Evolutionary conservation across 2,329 filamentous ascomycete genomes (phyloP).

Genomic region (Fusarium sublunatum): DNA sequence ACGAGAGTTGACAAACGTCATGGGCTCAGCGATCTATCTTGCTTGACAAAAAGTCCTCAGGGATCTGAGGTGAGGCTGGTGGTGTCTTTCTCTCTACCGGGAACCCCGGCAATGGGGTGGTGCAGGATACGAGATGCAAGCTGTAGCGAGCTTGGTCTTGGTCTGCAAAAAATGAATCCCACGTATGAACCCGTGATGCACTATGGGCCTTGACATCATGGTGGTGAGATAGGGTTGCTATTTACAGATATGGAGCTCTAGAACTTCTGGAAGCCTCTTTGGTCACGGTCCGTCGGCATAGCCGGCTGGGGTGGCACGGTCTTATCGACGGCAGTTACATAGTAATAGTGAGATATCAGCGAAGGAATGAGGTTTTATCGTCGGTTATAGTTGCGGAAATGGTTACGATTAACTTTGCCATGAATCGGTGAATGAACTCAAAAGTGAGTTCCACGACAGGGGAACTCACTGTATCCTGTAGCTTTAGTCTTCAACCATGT

Average conservation of each 20-base stretch:
- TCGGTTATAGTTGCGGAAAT: no score
- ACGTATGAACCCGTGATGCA: slow-evolving; percentile 19
- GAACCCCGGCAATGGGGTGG: slow-evolving; percentile 12
- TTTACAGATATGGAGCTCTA: slow-evolving; percentile 26
- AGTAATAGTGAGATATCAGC: no score
- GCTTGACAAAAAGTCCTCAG: slow-evolving; percentile 17
- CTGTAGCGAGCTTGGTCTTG: background rate
- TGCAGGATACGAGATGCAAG: slow-evolving; percentile 17
- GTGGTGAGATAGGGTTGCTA: slow-evolving; percentile 36
- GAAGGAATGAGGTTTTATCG: no score
- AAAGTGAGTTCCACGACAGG: no score
- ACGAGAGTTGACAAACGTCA: slow-evolving; percentile 31
- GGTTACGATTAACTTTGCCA: no score
- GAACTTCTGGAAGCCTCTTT: slow-evolving; percentile 14
- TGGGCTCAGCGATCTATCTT: slow-evolving; percentile 15
- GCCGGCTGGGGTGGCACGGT: slow-evolving; percentile 24
- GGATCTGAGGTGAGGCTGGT: no score
- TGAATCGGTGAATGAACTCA: no score
- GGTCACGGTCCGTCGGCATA: slow-evolving; percentile 12
- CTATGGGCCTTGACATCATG: slow-evolving; percentile 38
- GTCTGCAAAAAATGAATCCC: slow-evolving; percentile 1
- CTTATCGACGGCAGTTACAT: no score
- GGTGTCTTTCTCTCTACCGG: slow-evolving; percentile 14
- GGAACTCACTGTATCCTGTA: no score
- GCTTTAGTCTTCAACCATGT: no score